Evolutionary conservation across 2,329 filamentous ascomycete species (phyloP).

Genomic region (Lachnellula arida): DNA sequence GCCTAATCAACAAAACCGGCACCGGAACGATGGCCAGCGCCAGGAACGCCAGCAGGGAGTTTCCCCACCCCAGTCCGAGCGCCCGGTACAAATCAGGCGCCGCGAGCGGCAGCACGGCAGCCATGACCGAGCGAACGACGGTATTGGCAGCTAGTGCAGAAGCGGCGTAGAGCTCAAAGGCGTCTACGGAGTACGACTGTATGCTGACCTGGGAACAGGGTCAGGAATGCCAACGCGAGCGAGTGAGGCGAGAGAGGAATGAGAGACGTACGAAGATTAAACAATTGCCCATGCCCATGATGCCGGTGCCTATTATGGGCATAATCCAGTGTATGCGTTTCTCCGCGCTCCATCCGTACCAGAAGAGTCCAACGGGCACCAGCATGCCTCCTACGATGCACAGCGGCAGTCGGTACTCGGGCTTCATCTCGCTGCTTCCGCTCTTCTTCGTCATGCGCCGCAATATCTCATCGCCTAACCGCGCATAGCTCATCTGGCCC

Average conservation of each 20-base stretch:
- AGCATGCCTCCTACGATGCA: constrained; percentile 35
- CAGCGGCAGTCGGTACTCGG: constrained; percentile 40
- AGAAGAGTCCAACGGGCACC: constrained; percentile 43
- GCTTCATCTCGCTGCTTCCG: constrained; percentile 31
- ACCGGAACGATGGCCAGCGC: constrained; percentile 43
- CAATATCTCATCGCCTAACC: constrained; percentile 39
- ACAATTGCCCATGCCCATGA: constrained; percentile 36
- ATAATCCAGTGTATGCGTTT: constrained; percentile 38
- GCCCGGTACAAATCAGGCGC: constrained; percentile 40
- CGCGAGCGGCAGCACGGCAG: constrained; percentile 47
- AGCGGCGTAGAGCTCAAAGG: constrained; percentile 37
- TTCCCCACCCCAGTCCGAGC: constrained; percentile 43
- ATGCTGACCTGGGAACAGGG: constrained; percentile 19
- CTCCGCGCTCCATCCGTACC: constrained; percentile 43
- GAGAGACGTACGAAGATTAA: background rate
- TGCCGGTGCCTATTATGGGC: constrained; percentile 34
- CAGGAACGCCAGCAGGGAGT: constrained; percentile 44
- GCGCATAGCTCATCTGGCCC: constrained; percentile 36
- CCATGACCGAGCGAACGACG: constrained; percentile 40
- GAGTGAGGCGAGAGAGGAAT: constrained; percentile 1
- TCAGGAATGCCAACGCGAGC: background rate
- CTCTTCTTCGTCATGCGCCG: constrained; percentile 36
- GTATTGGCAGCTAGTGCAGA: constrained; percentile 37
- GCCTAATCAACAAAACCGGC: background rate
- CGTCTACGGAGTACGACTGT: constrained; percentile 42